Conservation (phyloP, 768 basidiomycete species). For the Kwoniella bestiolae region DNA sequence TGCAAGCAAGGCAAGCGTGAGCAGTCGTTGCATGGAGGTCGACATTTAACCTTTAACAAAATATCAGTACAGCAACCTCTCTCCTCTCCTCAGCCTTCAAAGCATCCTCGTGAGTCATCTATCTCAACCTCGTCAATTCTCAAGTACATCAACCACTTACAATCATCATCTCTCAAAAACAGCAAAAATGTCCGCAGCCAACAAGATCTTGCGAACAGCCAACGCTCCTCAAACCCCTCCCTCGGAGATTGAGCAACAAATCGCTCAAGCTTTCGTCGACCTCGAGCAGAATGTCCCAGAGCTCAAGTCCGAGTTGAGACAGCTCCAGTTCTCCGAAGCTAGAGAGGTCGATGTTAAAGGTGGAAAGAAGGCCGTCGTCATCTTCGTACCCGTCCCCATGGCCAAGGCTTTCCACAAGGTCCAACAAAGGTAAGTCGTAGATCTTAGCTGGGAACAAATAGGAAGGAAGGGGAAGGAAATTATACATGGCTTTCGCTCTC, state of each 20-base stretch:
- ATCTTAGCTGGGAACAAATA: neutral
- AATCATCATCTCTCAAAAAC: conserved; percentile 1
- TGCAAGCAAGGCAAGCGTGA: too few relatives aligned
- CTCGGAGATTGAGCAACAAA: conserved; percentile 94
- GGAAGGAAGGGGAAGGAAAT: neutral
- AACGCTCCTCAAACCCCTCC: conserved; percentile 90
- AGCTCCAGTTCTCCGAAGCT: conserved; percentile 95
- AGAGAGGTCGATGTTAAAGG: conserved; percentile 99
- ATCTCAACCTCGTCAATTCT: too few relatives aligned
- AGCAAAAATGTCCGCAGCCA: conserved; percentile 48
- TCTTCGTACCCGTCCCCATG: conserved; percentile 97
- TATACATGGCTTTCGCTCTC: neutral
- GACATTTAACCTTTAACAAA: neutral
- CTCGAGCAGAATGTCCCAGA: conserved; percentile 98
- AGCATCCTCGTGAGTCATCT: conserved; percentile 21
- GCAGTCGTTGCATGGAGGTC: neutral
- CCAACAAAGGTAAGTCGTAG: conserved; percentile 77
- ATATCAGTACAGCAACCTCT: neutral
- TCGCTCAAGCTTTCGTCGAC: conserved; percentile 94
- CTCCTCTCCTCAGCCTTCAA: conserved; percentile 19
- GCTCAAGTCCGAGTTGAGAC: conserved; percentile 93
- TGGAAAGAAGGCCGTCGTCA: conserved; percentile 98
- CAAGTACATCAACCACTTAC: conserved; percentile 7
- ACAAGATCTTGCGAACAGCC: conserved; percentile 93
- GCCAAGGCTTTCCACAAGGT: conserved; percentile 98